phyloP scores from a whole-genome alignment of 495 filamentous ascomycete genomes.

The Recurvomyces mirabilis region DNA sequence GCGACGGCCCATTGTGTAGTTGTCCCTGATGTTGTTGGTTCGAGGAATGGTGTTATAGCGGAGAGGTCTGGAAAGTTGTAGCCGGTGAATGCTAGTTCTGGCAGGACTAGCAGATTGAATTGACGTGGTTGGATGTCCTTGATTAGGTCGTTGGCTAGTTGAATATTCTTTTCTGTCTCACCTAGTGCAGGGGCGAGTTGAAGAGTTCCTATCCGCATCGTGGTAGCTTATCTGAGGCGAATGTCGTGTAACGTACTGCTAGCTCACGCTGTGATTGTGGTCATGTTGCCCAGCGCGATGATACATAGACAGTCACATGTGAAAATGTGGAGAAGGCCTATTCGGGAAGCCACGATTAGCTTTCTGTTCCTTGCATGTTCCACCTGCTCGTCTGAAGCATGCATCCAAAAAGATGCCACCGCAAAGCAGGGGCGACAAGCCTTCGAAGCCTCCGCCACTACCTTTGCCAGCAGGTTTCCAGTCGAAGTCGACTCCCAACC shows the following conservation, averaged over 20 bases:
- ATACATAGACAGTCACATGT: no score
- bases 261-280: no score
- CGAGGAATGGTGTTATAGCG: slow-evolving; percentile 70
- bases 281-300: no score
- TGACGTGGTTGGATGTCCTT: slow-evolving; percentile 38
- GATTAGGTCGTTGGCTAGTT: slow-evolving; percentile 60
- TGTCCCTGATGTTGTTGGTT: slow-evolving; percentile 60
- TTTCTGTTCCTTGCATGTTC: no score
- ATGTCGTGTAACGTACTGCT: not conserved
- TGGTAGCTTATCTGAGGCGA: not conserved
- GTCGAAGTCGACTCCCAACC: slow-evolving; percentile 33
- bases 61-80: slow-evolving; percentile 81
- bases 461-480: slow-evolving; percentile 25
- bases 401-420: no score
- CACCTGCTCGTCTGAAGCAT: no score
- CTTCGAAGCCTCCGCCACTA: slow-evolving; percentile 6
- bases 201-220: slow-evolving; percentile 71
- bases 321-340: no score
- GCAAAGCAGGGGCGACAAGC: slow-evolving; percentile 27
- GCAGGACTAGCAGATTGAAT: slow-evolving; percentile 65
- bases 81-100: slow-evolving; percentile 81
- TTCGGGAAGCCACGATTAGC: no score
- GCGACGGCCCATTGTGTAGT: slow-evolving; percentile 70
- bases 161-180: slow-evolving; percentile 64
- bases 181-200: slow-evolving; percentile 68